Base-by-base conservation (phyloP, 2,329 filamentous ascomycete species). In the Scytalidium lignicola region DNA sequence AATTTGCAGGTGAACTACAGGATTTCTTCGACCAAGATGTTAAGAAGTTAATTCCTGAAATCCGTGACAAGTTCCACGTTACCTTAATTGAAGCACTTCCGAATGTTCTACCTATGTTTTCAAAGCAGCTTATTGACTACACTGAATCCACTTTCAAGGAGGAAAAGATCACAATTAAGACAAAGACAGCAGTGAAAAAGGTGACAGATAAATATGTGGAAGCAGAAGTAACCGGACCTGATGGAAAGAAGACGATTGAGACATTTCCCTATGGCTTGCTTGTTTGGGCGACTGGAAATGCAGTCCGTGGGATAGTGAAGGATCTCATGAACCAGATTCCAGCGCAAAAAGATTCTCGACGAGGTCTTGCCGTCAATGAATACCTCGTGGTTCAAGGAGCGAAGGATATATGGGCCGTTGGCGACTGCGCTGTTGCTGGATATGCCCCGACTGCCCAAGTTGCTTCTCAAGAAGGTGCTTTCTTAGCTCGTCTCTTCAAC, bases 1-100 rank as follows among this genome's bases (percentile, higher is more conserved):
- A 99, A 73, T 99, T 99, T 65, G 93, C 93, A 55, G 93, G 91
- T 70, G 93, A 99, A 74, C 83, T 99, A 49, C 91, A 96, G 71
- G 93, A 99, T 70, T 99, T 99, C 76, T 97, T 99, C 76, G 90
- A 96, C 71, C 85, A 95, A 62, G 93, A 99, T 71, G 85, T 99
- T 70, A 91, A 89, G 80, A 97, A 96, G 76, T 91, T 95, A 80
- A 86, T 99, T 58, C 95, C 95, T 42, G 90, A 96, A 55, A 96
- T 99, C 70, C 83, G 85, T 69, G 83, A 91, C 63, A 89, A 91
- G 71, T 97, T 99, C 83, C 88, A 91, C 70, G 92, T 99, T 57
- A 99, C 93, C 51, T 84, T 99, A 43, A 92, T 99, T 58, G 93
- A 99, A 75, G 93, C 93, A 53, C 82, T 99, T 28, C 93, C 93